Conservation (phyloP, 441 rosid genomes). For the Bocquillonia castaneifolia region DNA sequence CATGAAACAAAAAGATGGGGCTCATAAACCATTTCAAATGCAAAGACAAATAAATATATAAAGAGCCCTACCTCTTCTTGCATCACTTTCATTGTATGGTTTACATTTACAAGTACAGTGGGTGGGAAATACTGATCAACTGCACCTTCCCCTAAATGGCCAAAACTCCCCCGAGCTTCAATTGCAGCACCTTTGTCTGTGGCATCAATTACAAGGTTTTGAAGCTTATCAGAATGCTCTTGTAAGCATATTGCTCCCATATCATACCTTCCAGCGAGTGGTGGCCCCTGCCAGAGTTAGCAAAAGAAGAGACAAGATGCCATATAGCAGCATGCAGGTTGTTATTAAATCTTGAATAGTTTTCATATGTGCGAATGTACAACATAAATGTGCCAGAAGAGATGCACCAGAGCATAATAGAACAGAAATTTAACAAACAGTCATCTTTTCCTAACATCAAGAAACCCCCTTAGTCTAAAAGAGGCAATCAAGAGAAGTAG, state of each 20-base stretch:
- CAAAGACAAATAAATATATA: neutral
- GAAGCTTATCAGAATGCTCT: slow-evolving; percentile 89
- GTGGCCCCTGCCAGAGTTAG: slow-evolving; percentile 66
- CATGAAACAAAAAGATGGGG: neutral
- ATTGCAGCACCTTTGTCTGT: slow-evolving; percentile 86
- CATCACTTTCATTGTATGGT: slow-evolving; percentile 91
- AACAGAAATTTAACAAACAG: neutral
- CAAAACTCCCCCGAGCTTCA: slow-evolving; percentile 87
- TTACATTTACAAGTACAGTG: slow-evolving; percentile 69
- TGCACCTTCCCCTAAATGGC: slow-evolving; percentile 83
- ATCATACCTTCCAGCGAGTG: slow-evolving; percentile 78
- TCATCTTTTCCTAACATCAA: neutral
- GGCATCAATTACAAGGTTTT: slow-evolving; percentile 79
- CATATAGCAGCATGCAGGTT: neutral
- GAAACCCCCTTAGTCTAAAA: neutral
- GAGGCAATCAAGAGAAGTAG: slow-evolving; percentile 4
- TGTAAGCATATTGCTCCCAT: slow-evolving; percentile 98
- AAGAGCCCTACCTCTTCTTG: slow-evolving; percentile 77
- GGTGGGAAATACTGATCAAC: slow-evolving; percentile 97
- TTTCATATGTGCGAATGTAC: neutral
- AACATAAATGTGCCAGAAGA: neutral
- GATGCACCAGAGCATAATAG: neutral
- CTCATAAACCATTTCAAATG: slow-evolving; percentile 6
- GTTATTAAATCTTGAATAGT: slow-evolving; percentile 1
- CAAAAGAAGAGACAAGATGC: neutral